These are phyloP conservation scores for Agrocybe praecox DNA, from an alignment of 768 basidiomycete species.

Conservation along the genomic window DNA sequence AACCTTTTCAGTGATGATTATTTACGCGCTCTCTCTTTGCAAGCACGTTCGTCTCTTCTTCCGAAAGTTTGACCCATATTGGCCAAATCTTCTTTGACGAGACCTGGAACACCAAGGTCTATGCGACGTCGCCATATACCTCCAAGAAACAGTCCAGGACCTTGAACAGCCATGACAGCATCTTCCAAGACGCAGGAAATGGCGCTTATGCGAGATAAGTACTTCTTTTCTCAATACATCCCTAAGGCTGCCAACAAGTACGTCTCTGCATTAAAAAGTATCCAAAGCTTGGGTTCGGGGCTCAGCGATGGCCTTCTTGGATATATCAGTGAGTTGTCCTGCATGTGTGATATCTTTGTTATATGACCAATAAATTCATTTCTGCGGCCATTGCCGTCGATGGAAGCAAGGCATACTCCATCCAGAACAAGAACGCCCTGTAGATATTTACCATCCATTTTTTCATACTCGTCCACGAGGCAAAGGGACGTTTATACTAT, in stretches of 20 bases:
- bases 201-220: constrained; percentile 28
- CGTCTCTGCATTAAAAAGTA: neutral
- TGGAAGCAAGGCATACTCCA: constrained; percentile 1
- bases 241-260: neutral
- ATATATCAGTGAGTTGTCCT: constrained; percentile 23
- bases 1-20: neutral
- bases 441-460: neutral
- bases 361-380: neutral
- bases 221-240: neutral
- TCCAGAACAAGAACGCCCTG: constrained; percentile 2
- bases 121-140: constrained; percentile 26
- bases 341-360: neutral
- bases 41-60: constrained; percentile 28
- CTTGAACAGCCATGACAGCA: constrained; percentile 30
- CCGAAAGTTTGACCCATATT: constrained; percentile 31
- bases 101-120: constrained; percentile 28
- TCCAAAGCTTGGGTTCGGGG: constrained; percentile 11
- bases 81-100: constrained; percentile 40
- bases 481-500: too few species aligned
- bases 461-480: too few species aligned
- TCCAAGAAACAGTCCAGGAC: constrained; percentile 26
- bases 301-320: constrained; percentile 23
- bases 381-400: constrained; percentile 5
- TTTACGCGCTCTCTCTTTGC: neutral
- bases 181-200: constrained; percentile 27